A percentile compares a stretch with the other conserved stretches of the same genome.
phyloP scores from a whole-genome alignment of 805 yeast species.

The Hanseniaspora thailandica region DNA sequence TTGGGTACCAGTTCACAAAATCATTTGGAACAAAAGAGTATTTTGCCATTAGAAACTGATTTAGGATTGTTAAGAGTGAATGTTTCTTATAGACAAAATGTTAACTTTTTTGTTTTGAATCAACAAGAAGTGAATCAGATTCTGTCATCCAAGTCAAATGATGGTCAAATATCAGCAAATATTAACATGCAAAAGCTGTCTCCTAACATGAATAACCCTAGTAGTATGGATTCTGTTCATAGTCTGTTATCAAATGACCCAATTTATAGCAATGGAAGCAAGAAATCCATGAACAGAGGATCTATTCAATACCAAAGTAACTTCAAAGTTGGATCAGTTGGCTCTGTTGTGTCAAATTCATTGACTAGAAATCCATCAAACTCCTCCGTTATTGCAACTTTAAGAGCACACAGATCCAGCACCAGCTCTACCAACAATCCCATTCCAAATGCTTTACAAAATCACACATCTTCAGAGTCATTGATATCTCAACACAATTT shows the following conservation, averaged over 20 bases:
- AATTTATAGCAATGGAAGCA: slow-evolving; percentile 1
- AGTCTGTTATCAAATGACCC: slow-evolving; percentile 5
- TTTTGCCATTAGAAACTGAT: slow-evolving; percentile 63
- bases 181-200: slow-evolving; percentile 1
- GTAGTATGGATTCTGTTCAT: not conserved
- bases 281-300: slow-evolving; percentile 12
- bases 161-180: not conserved
- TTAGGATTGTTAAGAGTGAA: slow-evolving; percentile 63
- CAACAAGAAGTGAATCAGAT: slow-evolving; percentile 29
- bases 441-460: slow-evolving; percentile 16
- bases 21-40: slow-evolving; percentile 49
- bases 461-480: slow-evolving; percentile 17
- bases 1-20: slow-evolving; percentile 36
- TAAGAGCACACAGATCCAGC: slow-evolving; percentile 33
- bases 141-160: not conserved
- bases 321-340: slow-evolving; percentile 31
- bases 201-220: slow-evolving; percentile 1
- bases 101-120: slow-evolving; percentile 54
- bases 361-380: slow-evolving; percentile 36
- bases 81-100: slow-evolving; percentile 66
- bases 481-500: slow-evolving; percentile 21
- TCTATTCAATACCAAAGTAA: slow-evolving; percentile 22
- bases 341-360: slow-evolving; percentile 23
- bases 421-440: slow-evolving; percentile 22
- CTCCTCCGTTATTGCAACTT: slow-evolving; percentile 33